A percentile compares a stretch with the other conserved stretches of the same genome.
Conservation (phyloP, 2,329 filamentous ascomycete genomes). For the Epicoccum sorghinum region DNA sequence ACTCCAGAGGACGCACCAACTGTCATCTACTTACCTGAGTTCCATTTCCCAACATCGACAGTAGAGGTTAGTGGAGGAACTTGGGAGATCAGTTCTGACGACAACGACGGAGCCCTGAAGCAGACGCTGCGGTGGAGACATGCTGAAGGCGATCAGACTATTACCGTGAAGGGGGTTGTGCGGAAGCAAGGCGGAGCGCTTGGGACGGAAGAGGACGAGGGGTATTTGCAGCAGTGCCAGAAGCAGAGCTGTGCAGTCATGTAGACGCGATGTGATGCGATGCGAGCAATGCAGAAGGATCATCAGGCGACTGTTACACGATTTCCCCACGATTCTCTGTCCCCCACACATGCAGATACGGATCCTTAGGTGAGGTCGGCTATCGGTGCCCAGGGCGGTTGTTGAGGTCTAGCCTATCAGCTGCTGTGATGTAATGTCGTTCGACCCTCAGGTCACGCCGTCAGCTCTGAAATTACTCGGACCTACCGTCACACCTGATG, state of each 20-base stretch:
- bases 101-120: constrained; percentile 70
- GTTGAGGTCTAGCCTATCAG: constrained; percentile 9
- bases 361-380: background rate
- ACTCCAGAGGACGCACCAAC: constrained; percentile 73
- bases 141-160: constrained; percentile 77
- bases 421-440: constrained; percentile 32
- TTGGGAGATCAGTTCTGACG: constrained; percentile 81
- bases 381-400: constrained; percentile 17
- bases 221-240: constrained; percentile 73
- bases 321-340: constrained; percentile 1
- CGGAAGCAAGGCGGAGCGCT: constrained; percentile 57
- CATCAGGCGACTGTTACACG: constrained; percentile 13
- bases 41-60: constrained; percentile 82
- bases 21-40: constrained; percentile 84
- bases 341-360: constrained; percentile 6
- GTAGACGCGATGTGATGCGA: constrained; percentile 31
- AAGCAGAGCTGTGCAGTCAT: constrained; percentile 53
- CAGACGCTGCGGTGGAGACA: constrained; percentile 95
- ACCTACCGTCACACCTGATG: background rate
- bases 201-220: constrained; percentile 72
- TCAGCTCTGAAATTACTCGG: constrained; percentile 26
- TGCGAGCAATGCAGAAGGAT: background rate
- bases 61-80: constrained; percentile 84
- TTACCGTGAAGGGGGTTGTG: constrained; percentile 77
- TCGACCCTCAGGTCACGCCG: constrained; percentile 39